A percentile compares a stretch with the other conserved stretches of the same genome.
phyloP scores from a whole-genome alignment of 2,329 filamentous ascomycete genomes.

The Aotearoamyces nothofagi region DNA sequence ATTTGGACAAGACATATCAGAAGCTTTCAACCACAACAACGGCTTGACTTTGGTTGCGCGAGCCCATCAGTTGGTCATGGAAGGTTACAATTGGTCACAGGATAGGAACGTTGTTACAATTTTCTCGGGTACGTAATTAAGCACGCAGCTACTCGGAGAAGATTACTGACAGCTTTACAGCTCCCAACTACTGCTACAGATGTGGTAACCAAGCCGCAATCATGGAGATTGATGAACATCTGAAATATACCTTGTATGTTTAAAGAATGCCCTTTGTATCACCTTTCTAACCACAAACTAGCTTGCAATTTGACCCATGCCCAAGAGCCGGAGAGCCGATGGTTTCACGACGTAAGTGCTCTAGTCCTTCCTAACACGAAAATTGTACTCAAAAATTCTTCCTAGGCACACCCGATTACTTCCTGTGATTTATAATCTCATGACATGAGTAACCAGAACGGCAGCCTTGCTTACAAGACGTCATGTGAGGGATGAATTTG shows the following conservation, averaged over 20 bases:
- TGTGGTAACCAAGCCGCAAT: conserved; percentile 99
- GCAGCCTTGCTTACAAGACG: no score
- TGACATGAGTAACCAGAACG: no score
- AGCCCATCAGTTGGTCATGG: conserved; percentile 98
- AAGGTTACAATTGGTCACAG: conserved; percentile 99
- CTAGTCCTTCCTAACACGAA: no score
- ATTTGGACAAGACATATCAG: conserved; percentile 92
- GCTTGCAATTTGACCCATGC: conserved; percentile 98
- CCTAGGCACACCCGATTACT: conserved; percentile 87
- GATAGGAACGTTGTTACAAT: conserved; percentile 97
- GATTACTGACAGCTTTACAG: conserved; percentile 25
- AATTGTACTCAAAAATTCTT: no score
- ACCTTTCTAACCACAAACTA: conserved; percentile 26
- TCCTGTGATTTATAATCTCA: conserved; percentile 86
- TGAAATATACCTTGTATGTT: conserved; percentile 99
- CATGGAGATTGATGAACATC: conserved; percentile 98
- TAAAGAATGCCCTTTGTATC: neutral
- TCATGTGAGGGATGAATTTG: no score
- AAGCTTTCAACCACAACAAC: conserved; percentile 99
- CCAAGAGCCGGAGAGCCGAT: conserved; percentile 94
- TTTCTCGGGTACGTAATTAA: conserved; percentile 60
- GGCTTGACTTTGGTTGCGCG: conserved; percentile 88
- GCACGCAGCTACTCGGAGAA: neutral
- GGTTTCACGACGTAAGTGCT: conserved; percentile 71
- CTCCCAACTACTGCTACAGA: conserved; percentile 93